phyloP scores from a whole-genome alignment of 148 eudicot genomes.

The Rhododendron williamsianum region DNA sequence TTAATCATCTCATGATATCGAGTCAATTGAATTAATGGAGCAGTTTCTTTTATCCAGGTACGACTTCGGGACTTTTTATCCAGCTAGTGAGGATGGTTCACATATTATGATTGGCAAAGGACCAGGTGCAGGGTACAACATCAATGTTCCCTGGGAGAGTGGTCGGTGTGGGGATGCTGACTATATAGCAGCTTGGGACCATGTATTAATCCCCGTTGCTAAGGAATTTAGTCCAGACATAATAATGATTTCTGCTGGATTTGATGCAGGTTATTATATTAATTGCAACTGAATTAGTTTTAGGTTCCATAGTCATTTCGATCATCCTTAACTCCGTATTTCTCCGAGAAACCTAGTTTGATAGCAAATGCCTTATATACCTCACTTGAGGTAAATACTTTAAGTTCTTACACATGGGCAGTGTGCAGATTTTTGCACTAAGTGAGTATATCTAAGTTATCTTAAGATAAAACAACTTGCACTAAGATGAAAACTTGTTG shows the following conservation, averaged over 20 bases:
- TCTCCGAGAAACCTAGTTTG: not conserved
- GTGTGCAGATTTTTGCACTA: not conserved
- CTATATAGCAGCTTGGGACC: slow-evolving; percentile 93
- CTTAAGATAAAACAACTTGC: not conserved
- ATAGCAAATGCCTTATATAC: not conserved
- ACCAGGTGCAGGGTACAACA: slow-evolving; percentile 79
- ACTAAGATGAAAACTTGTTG: not conserved
- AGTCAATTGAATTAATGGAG: not conserved
- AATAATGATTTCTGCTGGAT: slow-evolving; percentile 87
- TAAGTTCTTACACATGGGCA: not conserved
- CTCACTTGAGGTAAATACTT: not conserved
- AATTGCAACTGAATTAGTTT: not conserved
- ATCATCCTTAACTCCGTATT: not conserved
- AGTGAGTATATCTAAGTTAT: not conserved
- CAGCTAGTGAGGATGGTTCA: slow-evolving; percentile 79
- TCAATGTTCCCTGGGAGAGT: slow-evolving; percentile 97
- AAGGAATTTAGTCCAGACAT: slow-evolving; percentile 90
- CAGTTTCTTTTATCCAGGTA: slow-evolving; percentile 42
- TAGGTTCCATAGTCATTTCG: not conserved
- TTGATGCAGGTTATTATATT: slow-evolving; percentile 86
- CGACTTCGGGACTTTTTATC: slow-evolving; percentile 86
- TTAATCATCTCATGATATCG: not conserved
- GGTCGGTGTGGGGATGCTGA: slow-evolving; percentile 92
- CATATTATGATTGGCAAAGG: slow-evolving; percentile 88
- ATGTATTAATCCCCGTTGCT: slow-evolving; percentile 82